phyloP scores from a whole-genome alignment of 306 rosid species.

The Pterocarpus macrocarpus region DNA sequence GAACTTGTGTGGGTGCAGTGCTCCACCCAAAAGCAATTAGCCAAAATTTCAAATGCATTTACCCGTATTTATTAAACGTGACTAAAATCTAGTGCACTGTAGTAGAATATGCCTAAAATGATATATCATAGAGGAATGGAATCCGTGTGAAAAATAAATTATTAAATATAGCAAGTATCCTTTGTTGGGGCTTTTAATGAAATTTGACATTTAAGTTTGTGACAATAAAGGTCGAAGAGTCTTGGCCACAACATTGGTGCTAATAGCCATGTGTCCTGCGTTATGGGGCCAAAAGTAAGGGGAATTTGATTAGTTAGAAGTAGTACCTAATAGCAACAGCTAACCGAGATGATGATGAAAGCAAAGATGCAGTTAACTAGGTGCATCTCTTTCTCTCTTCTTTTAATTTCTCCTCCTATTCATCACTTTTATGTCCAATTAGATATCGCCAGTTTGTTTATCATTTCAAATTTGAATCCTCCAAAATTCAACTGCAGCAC shows the following conservation, averaged over 20 bases:
- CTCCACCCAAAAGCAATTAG: no score
- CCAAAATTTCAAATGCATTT: no score
- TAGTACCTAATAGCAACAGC: not conserved
- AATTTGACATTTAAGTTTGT: slow-evolving; percentile 32
- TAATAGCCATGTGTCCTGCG: not conserved
- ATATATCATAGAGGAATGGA: no score
- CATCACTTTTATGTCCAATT: not conserved
- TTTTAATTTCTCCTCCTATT: not conserved
- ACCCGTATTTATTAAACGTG: no score
- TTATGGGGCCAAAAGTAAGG: not conserved
- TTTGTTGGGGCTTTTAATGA: slow-evolving; percentile 22
- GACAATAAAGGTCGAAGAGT: not conserved
- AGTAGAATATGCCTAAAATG: no score
- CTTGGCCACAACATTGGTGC: slow-evolving; percentile 28
- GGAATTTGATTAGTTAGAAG: not conserved
- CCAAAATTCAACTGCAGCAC: no score
- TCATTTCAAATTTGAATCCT: not conserved
- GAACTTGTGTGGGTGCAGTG: no score
- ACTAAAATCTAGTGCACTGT: no score
- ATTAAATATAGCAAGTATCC: not conserved
- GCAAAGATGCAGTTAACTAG: not conserved
- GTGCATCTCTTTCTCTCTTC: not conserved
- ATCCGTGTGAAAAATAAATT: no score
- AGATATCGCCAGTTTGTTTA: not conserved
- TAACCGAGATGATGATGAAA: not conserved